phyloP scores from a whole-genome alignment of 257 asterid genomes.

The Capsicum baccatum region DNA sequence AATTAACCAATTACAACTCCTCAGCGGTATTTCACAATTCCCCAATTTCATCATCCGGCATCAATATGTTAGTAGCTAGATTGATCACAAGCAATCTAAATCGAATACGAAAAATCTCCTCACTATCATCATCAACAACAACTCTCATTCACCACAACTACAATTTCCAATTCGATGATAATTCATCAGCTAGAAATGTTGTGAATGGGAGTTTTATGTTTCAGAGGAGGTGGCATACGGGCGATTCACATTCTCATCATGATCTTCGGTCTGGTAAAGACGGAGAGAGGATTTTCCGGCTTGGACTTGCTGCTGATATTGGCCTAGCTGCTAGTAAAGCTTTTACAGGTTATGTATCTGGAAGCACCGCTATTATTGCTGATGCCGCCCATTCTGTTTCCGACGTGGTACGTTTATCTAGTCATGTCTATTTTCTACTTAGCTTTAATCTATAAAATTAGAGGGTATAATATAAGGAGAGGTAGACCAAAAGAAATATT shows the following conservation, averaged over 20 bases:
- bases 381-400: slow-evolving; percentile 97
- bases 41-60: background rate
- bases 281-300: slow-evolving; percentile 86
- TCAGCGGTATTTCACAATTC: background rate
- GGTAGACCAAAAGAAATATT: too few species aligned
- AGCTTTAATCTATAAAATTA: too few species aligned
- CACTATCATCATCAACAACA: slow-evolving; percentile 28
- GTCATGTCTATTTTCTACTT: too few species aligned
- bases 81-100: slow-evolving; percentile 46
- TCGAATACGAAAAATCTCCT: slow-evolving; percentile 44
- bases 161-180: slow-evolving; percentile 34
- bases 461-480: too few species aligned
- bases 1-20: slow-evolving; percentile 3
- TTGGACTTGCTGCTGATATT: slow-evolving; percentile 89
- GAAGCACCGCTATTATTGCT: slow-evolving; percentile 96
- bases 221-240: slow-evolving; percentile 81
- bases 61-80: slow-evolving; percentile 68
- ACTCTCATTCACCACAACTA: slow-evolving; percentile 29
- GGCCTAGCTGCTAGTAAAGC: slow-evolving; percentile 89
- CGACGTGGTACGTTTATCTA: slow-evolving; percentile 69
- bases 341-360: slow-evolving; percentile 80
- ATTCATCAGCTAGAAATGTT: background rate
- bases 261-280: slow-evolving; percentile 60
- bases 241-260: slow-evolving; percentile 51
- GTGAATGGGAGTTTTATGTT: slow-evolving; percentile 55